Evolutionary conservation across 139 green algal genomes (phyloP).

Genomic region (Astrephomene gubernaculifera): DNA sequence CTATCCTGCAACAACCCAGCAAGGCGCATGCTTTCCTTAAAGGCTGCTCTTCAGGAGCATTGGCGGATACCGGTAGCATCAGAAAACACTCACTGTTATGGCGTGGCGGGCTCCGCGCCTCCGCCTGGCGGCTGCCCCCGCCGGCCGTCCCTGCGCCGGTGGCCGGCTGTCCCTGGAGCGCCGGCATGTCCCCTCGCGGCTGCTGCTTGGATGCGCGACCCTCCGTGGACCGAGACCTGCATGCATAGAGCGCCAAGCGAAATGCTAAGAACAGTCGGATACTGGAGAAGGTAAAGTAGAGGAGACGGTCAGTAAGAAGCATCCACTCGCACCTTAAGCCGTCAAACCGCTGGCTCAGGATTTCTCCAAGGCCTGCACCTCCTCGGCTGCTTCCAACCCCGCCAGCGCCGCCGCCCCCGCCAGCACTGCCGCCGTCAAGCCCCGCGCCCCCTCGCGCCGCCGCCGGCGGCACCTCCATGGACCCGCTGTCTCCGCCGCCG

Average conservation of each 20-base stretch:
- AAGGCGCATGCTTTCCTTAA: too few relatives aligned
- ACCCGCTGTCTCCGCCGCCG: conserved; percentile 33
- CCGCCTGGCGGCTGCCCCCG: neutral
- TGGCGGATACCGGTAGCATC: too few relatives aligned
- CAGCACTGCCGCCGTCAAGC: conserved; percentile 18
- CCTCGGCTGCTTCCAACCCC: conserved; percentile 27
- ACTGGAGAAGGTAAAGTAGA: too few relatives aligned
- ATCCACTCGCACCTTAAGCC: conserved; percentile 9
- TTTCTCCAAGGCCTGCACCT: neutral
- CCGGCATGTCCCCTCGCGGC: neutral
- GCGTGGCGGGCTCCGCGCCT: neutral
- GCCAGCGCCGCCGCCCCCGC: neutral
- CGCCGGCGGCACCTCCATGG: conserved; percentile 31
- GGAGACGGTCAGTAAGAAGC: too few relatives aligned
- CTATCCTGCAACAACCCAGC: too few relatives aligned
- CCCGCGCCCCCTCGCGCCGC: neutral
- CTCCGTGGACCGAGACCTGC: conserved; percentile 33
- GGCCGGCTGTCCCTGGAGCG: too few relatives aligned
- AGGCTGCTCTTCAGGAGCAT: too few relatives aligned
- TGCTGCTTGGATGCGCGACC: conserved; percentile 38
- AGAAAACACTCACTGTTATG: neutral
- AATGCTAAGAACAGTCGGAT: too few relatives aligned
- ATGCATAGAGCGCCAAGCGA: too few relatives aligned
- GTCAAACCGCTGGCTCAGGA: conserved; percentile 22
- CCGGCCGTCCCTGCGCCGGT: neutral